Base-by-base conservation (phyloP, 2,329 filamentous ascomycete species). In the Talaromyces atroroseus region DNA sequence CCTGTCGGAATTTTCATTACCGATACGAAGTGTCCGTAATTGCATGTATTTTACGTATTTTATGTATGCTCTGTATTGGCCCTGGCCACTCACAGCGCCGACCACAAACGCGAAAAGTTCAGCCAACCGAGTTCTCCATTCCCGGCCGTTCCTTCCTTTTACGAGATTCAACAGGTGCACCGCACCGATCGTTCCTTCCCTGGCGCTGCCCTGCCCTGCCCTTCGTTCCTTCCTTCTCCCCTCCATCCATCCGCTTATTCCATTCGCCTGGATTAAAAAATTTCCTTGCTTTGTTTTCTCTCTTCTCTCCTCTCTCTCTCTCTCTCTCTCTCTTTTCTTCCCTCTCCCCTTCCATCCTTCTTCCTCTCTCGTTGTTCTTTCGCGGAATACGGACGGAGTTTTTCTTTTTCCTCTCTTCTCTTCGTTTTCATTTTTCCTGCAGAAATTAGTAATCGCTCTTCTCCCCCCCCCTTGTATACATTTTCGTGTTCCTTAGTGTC, bases 371-470 rank as follows among this genome's bases (percentile, higher is more conserved):
- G 40, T 58, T 58, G 48, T 56, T 38, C 36, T 48, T 45, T 51
- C 36, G 44, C 47, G 47, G 45, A 50, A 49, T 38, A 18, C 49
- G 44, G 24, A 46, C 51, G 42, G 49, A 58, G 46, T 54, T 61
- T 56, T 55, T 62, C 40, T 59, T 58, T 57, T 59, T 59, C 61
- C 49, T 60, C 38, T 50, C 57, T 62, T 26, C 58, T 57, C 56
- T 58, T 59, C 61, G 51, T 55, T 58, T 59, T 58, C 60, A 64
- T 52, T 61, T 49, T 49, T 51, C 66, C 62, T 58, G 60, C 62
- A 65, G 62, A 62, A 63, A 26, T 69, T 66, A 63, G 63, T 61
- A 61, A 64, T 64, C 58, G 50, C 60, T 54, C 51, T 61, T 53
- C 61, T 60, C 52, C 58, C 52, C 61, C 55, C 52, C 61, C 55